phyloP scores from a whole-genome alignment of 768 basidiomycete species.

The Russula abietina region DNA sequence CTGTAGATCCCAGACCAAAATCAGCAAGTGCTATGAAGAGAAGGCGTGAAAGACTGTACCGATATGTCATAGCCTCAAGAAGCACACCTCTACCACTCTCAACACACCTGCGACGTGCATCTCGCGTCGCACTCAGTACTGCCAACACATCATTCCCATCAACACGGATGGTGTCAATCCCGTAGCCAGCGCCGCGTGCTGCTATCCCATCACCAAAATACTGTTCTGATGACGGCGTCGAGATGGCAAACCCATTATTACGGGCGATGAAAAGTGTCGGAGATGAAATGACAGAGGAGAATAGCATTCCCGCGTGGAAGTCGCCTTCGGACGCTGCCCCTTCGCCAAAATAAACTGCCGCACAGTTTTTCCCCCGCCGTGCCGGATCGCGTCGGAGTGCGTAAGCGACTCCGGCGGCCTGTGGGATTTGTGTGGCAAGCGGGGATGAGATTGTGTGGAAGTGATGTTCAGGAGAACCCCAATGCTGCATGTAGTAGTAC shows the following conservation, averaged over 20 bases:
- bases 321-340: slow-evolving; percentile 94
- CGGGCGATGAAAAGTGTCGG: slow-evolving; percentile 71
- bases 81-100: slow-evolving; percentile 78
- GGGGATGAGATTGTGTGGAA: slow-evolving; percentile 95
- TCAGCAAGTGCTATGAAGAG: background rate
- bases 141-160: slow-evolving; percentile 93
- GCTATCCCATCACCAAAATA: slow-evolving; percentile 92
- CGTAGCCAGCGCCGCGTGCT: slow-evolving; percentile 85
- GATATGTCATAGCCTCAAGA: slow-evolving; percentile 88
- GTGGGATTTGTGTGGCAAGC: slow-evolving; percentile 89
- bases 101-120: slow-evolving; percentile 64
- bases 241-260: slow-evolving; percentile 93
- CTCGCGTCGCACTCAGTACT: slow-evolving; percentile 65
- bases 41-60: slow-evolving; percentile 37
- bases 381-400: slow-evolving; percentile 74
- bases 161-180: slow-evolving; percentile 85
- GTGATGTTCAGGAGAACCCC: slow-evolving; percentile 76
- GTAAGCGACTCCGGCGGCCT: slow-evolving; percentile 89
- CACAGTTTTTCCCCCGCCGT: slow-evolving; percentile 65
- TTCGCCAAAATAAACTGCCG: slow-evolving; percentile 89
- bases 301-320: slow-evolving; percentile 85
- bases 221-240: slow-evolving; percentile 84
- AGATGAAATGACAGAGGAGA: slow-evolving; percentile 70
- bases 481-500: slow-evolving; percentile 48
- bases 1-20: slow-evolving; percentile 33